Evolutionary conservation across 2,329 filamentous ascomycete genomes (phyloP).

Genomic region (Ceratocystis eucalypticola): DNA sequence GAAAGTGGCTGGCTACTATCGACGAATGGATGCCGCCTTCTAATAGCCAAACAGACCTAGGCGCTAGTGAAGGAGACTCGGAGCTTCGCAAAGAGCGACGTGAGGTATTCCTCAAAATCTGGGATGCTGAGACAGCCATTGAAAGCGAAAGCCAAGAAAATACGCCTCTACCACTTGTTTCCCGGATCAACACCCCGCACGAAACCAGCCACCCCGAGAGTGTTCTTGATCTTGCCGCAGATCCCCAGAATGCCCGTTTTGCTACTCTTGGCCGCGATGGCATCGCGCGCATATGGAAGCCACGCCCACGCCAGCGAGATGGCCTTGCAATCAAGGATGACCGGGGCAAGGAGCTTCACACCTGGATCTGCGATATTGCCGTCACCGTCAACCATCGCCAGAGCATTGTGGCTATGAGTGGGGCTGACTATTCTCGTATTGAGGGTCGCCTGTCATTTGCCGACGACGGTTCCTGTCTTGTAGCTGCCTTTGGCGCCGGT

Average conservation of each 20-base stretch:
- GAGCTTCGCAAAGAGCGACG: slow-evolving; percentile 39
- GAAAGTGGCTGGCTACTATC: slow-evolving; percentile 78
- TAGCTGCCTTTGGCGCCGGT: slow-evolving; percentile 45
- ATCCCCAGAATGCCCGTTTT: slow-evolving; percentile 58
- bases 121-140: slow-evolving; percentile 40
- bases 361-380: slow-evolving; percentile 58
- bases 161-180: slow-evolving; percentile 57
- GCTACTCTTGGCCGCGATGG: slow-evolving; percentile 76
- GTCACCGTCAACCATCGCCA: slow-evolving; percentile 36
- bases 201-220: slow-evolving; percentile 39
- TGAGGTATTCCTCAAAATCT: slow-evolving; percentile 84
- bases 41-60: slow-evolving; percentile 46
- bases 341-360: slow-evolving; percentile 46
- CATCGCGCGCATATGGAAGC: slow-evolving; percentile 67
- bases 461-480: slow-evolving; percentile 71
- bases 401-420: slow-evolving; percentile 26
- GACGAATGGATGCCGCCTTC: slow-evolving; percentile 76
- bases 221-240: slow-evolving; percentile 60
- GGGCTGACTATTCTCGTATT: slow-evolving; percentile 24
- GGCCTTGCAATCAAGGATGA: slow-evolving; percentile 50
- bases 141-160: slow-evolving; percentile 28
- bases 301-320: slow-evolving; percentile 53
- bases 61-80: slow-evolving; percentile 27
- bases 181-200: slow-evolving; percentile 76
- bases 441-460: slow-evolving; percentile 64